Percentiles rank a stretch among this genome's conserved stretches.
Evolutionary conservation across 345 rosid genomes (phyloP).

Genomic region (Odontarrhena argentea): DNA sequence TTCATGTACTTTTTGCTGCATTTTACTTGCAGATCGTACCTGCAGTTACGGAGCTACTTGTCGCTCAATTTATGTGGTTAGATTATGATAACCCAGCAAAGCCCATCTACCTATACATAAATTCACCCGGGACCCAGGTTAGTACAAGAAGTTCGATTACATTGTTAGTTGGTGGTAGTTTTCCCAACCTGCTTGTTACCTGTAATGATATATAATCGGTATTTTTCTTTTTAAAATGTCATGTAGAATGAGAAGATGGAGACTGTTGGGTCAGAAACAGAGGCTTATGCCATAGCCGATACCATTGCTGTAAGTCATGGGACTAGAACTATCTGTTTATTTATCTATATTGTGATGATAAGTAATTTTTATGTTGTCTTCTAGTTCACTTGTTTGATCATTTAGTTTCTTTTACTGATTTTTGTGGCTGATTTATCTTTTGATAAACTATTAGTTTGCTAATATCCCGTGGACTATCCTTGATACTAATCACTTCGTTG

Average conservation of each 20-base stretch:
- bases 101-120: conserved; percentile 82
- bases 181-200: conserved; percentile 17
- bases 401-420: conserved; percentile 17
- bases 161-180: conserved; percentile 5
- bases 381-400: not conserved
- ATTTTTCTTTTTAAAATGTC: conserved; percentile 17
- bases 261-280: conserved; percentile 90
- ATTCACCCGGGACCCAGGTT: conserved; percentile 90
- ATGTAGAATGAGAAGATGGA: conserved; percentile 82
- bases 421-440: not conserved
- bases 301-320: conserved; percentile 63
- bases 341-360: not conserved
- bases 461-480: conserved; percentile 16
- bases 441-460: not conserved
- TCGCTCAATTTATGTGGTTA: conserved; percentile 87
- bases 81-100: conserved; percentile 65
- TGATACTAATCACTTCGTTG: conserved; percentile 10
- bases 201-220: not conserved
- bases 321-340: not conserved
- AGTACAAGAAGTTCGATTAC: conserved; percentile 20
- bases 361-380: conserved; percentile 11
- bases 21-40: conserved; percentile 70
- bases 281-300: conserved; percentile 91
- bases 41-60: conserved; percentile 83
- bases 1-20: conserved; percentile 8